Conservation (phyloP, 2,329 filamentous ascomycete species). For the Verticillium nonalfalfae region DNA sequence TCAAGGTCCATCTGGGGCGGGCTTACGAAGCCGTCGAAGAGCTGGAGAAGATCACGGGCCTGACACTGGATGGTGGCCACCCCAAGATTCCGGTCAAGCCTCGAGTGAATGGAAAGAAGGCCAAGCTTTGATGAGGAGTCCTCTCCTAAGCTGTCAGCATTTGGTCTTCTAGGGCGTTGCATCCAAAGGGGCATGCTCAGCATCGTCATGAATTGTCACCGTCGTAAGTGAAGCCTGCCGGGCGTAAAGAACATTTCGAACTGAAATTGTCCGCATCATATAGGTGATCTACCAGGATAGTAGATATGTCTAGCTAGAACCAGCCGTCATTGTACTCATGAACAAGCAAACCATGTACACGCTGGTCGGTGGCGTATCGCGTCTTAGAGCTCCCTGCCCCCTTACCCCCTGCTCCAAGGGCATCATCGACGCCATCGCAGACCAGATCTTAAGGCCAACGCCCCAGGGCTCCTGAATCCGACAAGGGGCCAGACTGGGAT, state of each 20-base stretch:
- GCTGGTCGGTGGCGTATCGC: neutral
- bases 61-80: slow-evolving; percentile 53
- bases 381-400: neutral
- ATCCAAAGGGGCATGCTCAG: too few relatives aligned
- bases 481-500: neutral
- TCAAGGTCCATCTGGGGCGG: slow-evolving; percentile 77
- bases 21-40: slow-evolving; percentile 76
- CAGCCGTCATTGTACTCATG: neutral
- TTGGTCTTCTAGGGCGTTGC: too few relatives aligned
- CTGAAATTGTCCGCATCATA: neutral
- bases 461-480: neutral
- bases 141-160: too few relatives aligned
- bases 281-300: neutral
- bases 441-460: neutral
- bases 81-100: slow-evolving; percentile 41
- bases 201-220: neutral
- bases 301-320: neutral
- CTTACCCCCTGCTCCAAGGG: too few relatives aligned
- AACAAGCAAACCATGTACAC: neutral
- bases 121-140: slow-evolving; percentile 32
- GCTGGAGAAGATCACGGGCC: slow-evolving; percentile 68
- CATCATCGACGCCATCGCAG: too few relatives aligned
- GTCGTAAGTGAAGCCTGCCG: neutral
- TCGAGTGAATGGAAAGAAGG: slow-evolving; percentile 24
- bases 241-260: neutral